Evolutionary conservation across 176 grass and related monocot genomes (phyloP), one percentile per base, ranked within the genome.

Genomic region (Aegilops bicornis): DNA sequence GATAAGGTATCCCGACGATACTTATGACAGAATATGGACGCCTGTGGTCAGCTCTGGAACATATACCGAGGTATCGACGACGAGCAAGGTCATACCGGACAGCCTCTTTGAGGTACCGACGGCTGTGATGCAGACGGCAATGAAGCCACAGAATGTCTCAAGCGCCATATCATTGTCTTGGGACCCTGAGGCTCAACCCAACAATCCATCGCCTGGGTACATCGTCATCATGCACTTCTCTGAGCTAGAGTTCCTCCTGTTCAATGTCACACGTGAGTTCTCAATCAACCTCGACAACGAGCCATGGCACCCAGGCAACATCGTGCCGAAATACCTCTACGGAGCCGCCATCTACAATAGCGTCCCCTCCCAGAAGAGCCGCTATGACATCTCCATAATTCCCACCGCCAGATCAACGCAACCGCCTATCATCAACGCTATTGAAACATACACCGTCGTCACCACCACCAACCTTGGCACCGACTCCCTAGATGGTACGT

Each of bases 371-470:
- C 6, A 13, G 2, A 7, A 66, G 5, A 31, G 10, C 11, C 10
- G 2, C 1, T 95, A 92, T 73, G 61, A 74, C 22, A 10, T 89
- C 50, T 69, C 89, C 23, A 37, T 95, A 31, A 84, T 87, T 25
- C 76, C 88, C 54, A 76, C 93, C 1, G 70, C 13, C n/a, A 86
- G 64, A 70, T 89, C 93, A 4, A 91, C 70, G n/a, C 47, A 89
- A 25, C 94, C 94, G 4, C 94, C 94, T 0, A 72, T 91, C 45
- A 79, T 95, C 86, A 95, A 91, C 56, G 91, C 94, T 6, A 0
- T 39, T 7, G 91, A 95, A 84, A 32, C 85, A 4, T 95, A 89
- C 84, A 76, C 87, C 11, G 58, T 81, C 10, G 50, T 93, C 48
- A 13, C 79, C 78, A 66, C 75, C 13, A 7, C 15, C 24, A 62